Evolutionary conservation across 2,329 filamentous ascomycete genomes (phyloP), one percentile per base, ranked within the genome.

Genomic region (Botryosphaeria dothidea): DNA sequence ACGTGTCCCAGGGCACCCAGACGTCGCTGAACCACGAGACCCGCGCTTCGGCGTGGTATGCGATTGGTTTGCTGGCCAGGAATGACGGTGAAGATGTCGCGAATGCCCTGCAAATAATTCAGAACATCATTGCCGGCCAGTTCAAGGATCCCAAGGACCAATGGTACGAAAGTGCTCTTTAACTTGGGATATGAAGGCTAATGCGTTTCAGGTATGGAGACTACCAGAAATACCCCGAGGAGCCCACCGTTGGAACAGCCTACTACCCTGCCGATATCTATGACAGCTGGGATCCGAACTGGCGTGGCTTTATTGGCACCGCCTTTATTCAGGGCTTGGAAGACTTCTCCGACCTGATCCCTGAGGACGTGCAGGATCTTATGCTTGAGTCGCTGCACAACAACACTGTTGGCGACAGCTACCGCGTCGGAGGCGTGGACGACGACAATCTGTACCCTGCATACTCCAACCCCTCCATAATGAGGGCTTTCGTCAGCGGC

Each of bases 281-380:
- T 70, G 80, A 82, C 64, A 81, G 82, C 0, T 89, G 85, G 84
- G 87, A 89, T 68, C 86, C 86, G 1, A 89, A 89, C 67, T 89
- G 86, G 86, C 79, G 87, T 57, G 86, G 86, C 0, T 89, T 89
- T 65, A 80, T 89, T 36, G 85, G 85, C 13, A 87, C 85, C 0
- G 82, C 85, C 0, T 80, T 89, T 15, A 82, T 89, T 27, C 76
- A 88, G 45, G 83, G 83, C 27, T 77, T 87, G 23, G 86, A 89
- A 70, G 86, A 89, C 67, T 89, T 85, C 62, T 72, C 79, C 0
- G 71, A 83, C 65, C 76, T 88, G 1, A 71, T 85, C 6, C 75
- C 78, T 0, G 66, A 73, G 7, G 70, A 78, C 8, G 69, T 80
- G 0, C 74, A 79, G 17, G 62, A 70, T 0, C 76, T 83, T 17